Evolutionary conservation across 352 stramenopile species (phyloP).

Genomic region (Phytophthora chlamydospora): DNA sequence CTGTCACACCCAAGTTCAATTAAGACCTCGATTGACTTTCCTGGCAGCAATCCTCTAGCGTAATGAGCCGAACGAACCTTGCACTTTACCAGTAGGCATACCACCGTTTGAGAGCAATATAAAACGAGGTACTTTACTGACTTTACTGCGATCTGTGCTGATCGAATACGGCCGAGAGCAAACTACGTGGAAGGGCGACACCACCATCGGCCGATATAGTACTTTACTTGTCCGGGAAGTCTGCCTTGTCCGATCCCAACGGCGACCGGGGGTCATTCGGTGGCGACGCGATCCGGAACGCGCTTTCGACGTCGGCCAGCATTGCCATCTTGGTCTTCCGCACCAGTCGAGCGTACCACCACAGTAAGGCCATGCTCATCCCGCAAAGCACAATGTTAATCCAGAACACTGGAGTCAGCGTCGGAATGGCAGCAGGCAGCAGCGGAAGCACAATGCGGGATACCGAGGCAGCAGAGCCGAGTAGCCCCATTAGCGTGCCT

Average conservation of each 20-base stretch:
- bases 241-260: slow-evolving; percentile 41
- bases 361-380: slow-evolving; percentile 57
- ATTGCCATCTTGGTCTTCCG: slow-evolving; percentile 52
- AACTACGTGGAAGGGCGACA: neutral
- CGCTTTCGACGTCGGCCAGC: slow-evolving; percentile 42
- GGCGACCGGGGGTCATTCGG: slow-evolving; percentile 44
- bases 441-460: slow-evolving; percentile 75
- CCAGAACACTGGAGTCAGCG: slow-evolving; percentile 75
- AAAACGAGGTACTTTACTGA: too few relatives aligned
- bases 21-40: too few relatives aligned
- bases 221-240: slow-evolving; percentile 32
- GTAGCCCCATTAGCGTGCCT: slow-evolving; percentile 75
- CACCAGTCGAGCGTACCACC: slow-evolving; percentile 68
- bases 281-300: slow-evolving; percentile 26
- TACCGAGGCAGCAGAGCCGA: slow-evolving; percentile 68
- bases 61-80: too few relatives aligned
- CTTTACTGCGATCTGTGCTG: too few relatives aligned
- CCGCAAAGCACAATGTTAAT: slow-evolving; percentile 67
- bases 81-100: too few relatives aligned
- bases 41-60: too few relatives aligned
- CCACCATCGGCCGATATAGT: neutral
- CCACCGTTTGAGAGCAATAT: too few relatives aligned
- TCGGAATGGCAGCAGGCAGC: slow-evolving; percentile 58
- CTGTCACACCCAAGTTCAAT: too few relatives aligned
- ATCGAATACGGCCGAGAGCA: too few relatives aligned